Base-by-base conservation (phyloP, 1,139 yeast genomes). In the Hyphopichia burtonii region DNA sequence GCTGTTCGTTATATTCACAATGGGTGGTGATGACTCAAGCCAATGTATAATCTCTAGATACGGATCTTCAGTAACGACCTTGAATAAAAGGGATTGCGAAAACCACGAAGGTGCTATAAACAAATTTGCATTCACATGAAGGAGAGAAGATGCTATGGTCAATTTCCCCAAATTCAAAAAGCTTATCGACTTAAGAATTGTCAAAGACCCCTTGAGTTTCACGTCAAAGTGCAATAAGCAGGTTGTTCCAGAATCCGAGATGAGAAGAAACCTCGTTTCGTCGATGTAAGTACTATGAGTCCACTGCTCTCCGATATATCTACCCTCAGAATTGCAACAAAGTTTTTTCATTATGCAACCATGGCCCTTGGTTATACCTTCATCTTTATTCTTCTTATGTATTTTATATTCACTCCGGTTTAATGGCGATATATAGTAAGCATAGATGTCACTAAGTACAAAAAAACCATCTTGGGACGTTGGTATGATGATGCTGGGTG, bases 81-180 rank as follows among this genome's bases (percentile, higher is more conserved):
- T 58, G 41, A 72, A 69, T 9, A 71, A 34, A 2, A 68, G 49
- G 1, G 76, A 66, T 36, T 59, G 63, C 0, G 76, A 70, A 11
- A 55, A 44, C 35, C 46, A 54, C 2, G 77, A 71, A 1, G 65
- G 53, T 6, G 61, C 70, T 40, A 60, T 66, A 42, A 73, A 71
- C 11, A 53, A 40, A 40, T 61, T 58, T 4, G 55, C 61, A 10
- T 50, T 42, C 9, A 72, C 47, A 45, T 68, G 71, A 36, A 61
- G 62, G 4, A 71, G 44, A 3, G 42, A 47, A 17, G 52, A 46
- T 1, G 64, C 57, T 3, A 56, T 54, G 1, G 76, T 68, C 1
- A 70, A 52, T 31, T 48, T 47, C 2, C 72, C 75, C 36, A 73
- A 49, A 12, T 49, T 46, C 2, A 67, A 48, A n/a, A 68, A 47